A percentile compares a stretch with the other conserved stretches of the same genome.
phyloP scores from a whole-genome alignment of 73 alveolate species.

The Tetrahymena thermophila region DNA sequence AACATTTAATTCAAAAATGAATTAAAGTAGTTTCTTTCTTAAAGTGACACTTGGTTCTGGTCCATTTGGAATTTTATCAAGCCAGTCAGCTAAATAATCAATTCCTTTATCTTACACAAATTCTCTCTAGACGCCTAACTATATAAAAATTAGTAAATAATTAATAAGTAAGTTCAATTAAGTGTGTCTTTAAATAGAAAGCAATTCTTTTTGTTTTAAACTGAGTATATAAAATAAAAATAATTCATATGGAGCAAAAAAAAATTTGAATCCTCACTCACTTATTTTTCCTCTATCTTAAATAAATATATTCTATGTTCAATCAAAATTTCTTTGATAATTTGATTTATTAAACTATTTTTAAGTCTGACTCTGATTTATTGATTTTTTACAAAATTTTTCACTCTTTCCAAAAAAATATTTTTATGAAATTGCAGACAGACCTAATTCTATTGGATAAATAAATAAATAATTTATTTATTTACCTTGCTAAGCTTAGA shows the following conservation, averaged over 20 bases:
- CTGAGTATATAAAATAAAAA: neutral
- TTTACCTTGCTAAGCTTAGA: neutral
- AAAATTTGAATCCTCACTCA: neutral
- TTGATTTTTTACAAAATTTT: too few species aligned
- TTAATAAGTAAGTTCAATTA: neutral
- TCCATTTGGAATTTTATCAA: neutral
- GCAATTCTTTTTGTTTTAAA: neutral
- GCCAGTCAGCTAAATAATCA: neutral
- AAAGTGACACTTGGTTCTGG: neutral
- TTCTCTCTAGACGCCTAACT: neutral
- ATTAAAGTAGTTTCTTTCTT: neutral
- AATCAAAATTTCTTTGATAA: neutral
- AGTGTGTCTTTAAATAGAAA: neutral
- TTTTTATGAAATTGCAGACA: neutral
- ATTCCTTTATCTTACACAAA: neutral
- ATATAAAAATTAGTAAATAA: neutral
- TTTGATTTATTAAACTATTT: neutral
- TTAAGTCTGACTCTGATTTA: neutral
- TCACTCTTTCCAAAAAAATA: neutral
- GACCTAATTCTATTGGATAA: neutral
- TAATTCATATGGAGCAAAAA: neutral
- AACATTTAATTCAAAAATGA: neutral
- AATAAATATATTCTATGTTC: neutral
- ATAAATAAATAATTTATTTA: too few species aligned
- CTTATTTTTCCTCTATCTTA: too few species aligned